phyloP scores from a whole-genome alignment of 176 grass and related monocot genomes.

The Musa itinerans region DNA sequence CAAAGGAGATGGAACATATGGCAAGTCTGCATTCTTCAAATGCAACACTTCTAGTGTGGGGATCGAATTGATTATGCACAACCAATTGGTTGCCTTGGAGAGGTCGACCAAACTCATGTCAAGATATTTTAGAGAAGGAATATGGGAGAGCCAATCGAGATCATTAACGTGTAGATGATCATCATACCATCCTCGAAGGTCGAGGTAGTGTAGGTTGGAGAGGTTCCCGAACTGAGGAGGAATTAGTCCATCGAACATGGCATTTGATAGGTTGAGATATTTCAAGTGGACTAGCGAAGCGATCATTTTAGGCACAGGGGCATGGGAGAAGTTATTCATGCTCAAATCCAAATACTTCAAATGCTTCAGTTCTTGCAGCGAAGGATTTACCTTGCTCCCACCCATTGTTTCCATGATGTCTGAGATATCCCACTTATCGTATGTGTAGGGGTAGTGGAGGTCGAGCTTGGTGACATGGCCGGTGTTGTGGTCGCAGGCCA shows the following conservation, averaged over 20 bases:
- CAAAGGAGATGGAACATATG: neutral
- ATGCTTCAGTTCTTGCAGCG: constrained; percentile 14
- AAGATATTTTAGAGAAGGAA: neutral
- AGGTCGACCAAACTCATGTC: neutral
- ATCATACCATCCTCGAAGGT: constrained; percentile 1
- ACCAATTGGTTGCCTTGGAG: neutral
- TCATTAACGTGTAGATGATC: neutral
- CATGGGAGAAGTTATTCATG: constrained; percentile 19
- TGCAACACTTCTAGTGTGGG: neutral
- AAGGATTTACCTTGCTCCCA: neutral
- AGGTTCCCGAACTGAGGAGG: constrained; percentile 32
- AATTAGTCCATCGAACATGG: constrained; percentile 8
- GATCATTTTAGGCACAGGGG: constrained; percentile 1
- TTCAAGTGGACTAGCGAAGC: constrained; percentile 7
- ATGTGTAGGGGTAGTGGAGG: neutral
- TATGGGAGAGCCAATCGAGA: neutral
- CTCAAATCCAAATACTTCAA: constrained; percentile 21
- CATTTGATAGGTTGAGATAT: constrained; percentile 27
- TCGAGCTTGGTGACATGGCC: constrained; percentile 19
- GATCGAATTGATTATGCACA: neutral
- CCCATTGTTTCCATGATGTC: too few relatives aligned
- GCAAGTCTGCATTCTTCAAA: neutral
- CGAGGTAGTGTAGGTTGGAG: constrained; percentile 18
- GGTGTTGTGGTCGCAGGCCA: constrained; percentile 26
- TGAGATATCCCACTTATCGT: too few relatives aligned